Evolutionary conservation across 2,329 filamentous ascomycete genomes (phyloP), one percentile per base, ranked within the genome.

Genomic region (Clarireedia hainanense): DNA sequence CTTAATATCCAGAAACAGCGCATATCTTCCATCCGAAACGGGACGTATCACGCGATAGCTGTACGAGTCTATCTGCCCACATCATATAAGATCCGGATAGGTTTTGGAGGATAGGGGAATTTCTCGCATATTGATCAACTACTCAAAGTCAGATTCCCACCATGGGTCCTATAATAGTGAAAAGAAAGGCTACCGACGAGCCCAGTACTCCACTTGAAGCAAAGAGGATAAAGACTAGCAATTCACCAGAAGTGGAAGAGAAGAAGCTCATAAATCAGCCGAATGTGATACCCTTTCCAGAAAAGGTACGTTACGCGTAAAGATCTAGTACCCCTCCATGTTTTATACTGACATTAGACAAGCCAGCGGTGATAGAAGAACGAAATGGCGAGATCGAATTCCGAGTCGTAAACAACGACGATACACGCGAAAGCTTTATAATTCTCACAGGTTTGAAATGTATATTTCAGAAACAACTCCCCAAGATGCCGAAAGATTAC

Each of bases 401-500:
- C 71, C 86, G 91, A 48, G 94, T 97, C 6, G 94, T 99, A 66
- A 97, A 97, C 77, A 99, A 99, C 69, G 94, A 99, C 68, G 88
- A 88, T 65, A 80, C 85, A 39, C 82, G 87, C 61, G 90, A 96
- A 67, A 95, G 89, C 68, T 85, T 91, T 63, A 95, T 97, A 68
- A 95, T 99, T 64, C 78, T 99, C 57, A 96, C 92, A 0, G 94
- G 94, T 14, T 77, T 99, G 55, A 99, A 97, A 70, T 96, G 91
- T 69, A 95, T 99, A 62, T 97, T 99, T 67, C 94, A 99, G 70
- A 97, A 97, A 66, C 94, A 99, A 69, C 78, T 99, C 5, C 94
- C 94, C 0, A 97, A 97, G 73, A 99, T 99, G 94, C 94, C 94
- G 14, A 96, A 97, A 72, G 94, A 97, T 69, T 99, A 99, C 71